Percentiles rank a stretch among this genome's conserved stretches.
Conservation (phyloP, 495 filamentous ascomycete genomes). For the Trichoderma orchidacearum region DNA sequence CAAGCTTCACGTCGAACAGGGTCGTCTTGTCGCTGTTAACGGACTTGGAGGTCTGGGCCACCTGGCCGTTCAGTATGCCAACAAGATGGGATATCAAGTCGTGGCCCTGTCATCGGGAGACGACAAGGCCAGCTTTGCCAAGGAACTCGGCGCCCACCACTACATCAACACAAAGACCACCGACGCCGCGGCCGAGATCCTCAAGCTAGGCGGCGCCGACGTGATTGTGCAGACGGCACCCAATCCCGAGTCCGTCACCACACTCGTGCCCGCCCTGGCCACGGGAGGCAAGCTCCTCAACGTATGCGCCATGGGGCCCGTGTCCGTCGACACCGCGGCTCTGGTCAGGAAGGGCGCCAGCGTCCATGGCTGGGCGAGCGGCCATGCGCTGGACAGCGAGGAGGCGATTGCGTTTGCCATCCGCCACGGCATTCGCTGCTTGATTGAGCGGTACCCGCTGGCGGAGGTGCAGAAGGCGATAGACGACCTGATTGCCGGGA, state of each 20-base stretch:
- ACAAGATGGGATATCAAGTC: conserved; percentile 49
- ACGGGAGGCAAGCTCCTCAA: conserved; percentile 45
- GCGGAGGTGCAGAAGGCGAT: background rate
- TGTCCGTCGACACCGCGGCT: conserved; percentile 33
- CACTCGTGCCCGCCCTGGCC: conserved; percentile 41
- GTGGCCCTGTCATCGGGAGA: conserved; percentile 46
- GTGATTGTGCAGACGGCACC: conserved; percentile 52
- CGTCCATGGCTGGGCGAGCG: conserved; percentile 47
- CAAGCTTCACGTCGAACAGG: conserved; percentile 40
- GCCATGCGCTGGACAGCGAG: conserved; percentile 49
- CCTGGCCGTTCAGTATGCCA: conserved; percentile 52
- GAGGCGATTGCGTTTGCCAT: conserved; percentile 51
- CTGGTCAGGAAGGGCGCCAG: conserved; percentile 36
- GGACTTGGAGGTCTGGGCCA: conserved; percentile 59
- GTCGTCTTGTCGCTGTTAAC: conserved; percentile 49
- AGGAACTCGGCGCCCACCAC: conserved; percentile 49
- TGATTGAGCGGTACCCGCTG: conserved; percentile 39
- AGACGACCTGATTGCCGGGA: background rate
- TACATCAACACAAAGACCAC: conserved; percentile 49
- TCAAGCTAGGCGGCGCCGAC: conserved; percentile 46
- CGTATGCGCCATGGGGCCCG: conserved; percentile 35
- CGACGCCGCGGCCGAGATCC: conserved; percentile 34
- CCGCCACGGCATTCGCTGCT: conserved; percentile 42
- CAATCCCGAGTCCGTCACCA: conserved; percentile 34
- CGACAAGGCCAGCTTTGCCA: conserved; percentile 44